These are phyloP conservation scores for Diaporthe sp. DNA, from an alignment of 2,329 filamentous ascomycete genomes.

Conservation along the genomic window DNA sequence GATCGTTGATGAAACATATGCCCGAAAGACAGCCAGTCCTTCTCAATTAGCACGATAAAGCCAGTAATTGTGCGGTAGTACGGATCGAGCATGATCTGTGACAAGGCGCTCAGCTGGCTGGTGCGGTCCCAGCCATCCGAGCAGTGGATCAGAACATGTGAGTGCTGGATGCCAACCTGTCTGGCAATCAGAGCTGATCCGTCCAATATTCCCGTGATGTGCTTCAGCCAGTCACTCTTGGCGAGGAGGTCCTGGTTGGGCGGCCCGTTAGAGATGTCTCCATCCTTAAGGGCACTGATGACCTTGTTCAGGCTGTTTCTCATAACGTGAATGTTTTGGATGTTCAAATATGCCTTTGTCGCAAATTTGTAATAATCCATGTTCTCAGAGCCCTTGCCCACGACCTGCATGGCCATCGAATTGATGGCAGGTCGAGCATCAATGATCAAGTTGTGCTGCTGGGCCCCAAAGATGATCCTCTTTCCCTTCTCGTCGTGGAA, in stretches of 20 bases:
- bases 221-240: slow-evolving; percentile 91
- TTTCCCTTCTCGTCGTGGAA: slow-evolving; percentile 72
- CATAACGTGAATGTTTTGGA: slow-evolving; percentile 99
- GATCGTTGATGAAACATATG: slow-evolving; percentile 98
- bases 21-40: slow-evolving; percentile 97
- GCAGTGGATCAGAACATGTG: slow-evolving; percentile 96
- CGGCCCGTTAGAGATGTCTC: slow-evolving; percentile 85
- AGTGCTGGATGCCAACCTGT: slow-evolving; percentile 91
- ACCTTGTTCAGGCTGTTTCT: slow-evolving; percentile 89
- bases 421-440: slow-evolving; percentile 96
- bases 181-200: slow-evolving; percentile 88
- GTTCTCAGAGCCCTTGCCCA: slow-evolving; percentile 94
- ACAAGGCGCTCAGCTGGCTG: slow-evolving; percentile 90
- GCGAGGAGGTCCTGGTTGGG: slow-evolving; percentile 85
- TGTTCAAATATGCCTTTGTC: slow-evolving; percentile 91
- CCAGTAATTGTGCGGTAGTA: slow-evolving; percentile 95
- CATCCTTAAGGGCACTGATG: slow-evolving; percentile 91
- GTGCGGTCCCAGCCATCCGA: slow-evolving; percentile 99
- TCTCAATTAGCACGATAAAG: slow-evolving; percentile 94
- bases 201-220: slow-evolving; percentile 87
- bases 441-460: slow-evolving; percentile 94
- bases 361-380: slow-evolving; percentile 98
- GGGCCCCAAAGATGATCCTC: slow-evolving; percentile 86
- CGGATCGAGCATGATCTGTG: slow-evolving; percentile 94
- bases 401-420: slow-evolving; percentile 92